Conservation (phyloP, 2,329 filamentous ascomycete genomes). For the Clarireedia hainanense region DNA sequence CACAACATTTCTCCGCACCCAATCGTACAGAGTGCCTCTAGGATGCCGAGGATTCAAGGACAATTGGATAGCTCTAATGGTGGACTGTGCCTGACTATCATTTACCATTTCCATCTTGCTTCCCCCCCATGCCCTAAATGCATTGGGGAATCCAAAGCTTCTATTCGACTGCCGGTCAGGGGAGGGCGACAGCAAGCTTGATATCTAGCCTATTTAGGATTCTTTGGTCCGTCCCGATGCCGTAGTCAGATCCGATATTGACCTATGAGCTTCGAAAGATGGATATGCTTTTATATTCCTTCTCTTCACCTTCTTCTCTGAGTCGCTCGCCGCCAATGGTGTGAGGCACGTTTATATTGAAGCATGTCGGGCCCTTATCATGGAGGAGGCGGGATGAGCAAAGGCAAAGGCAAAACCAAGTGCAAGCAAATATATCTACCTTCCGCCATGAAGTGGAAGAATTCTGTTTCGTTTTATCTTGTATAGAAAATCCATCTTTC, state of each 20-base stretch:
- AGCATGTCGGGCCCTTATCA: conserved; percentile 4
- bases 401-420: neutral
- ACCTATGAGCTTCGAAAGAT: conserved; percentile 2
- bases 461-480: neutral
- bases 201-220: neutral
- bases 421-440: neutral
- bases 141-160: neutral
- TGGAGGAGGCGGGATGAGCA: too few species aligned
- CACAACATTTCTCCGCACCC: neutral
- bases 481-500: neutral
- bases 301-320: conserved; percentile 5
- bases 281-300: neutral
- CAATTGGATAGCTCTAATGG: neutral
- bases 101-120: neutral
- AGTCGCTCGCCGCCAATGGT: neutral
- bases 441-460: neutral
- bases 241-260: conserved; percentile 2
- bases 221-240: neutral
- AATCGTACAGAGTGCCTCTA: neutral
- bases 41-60: neutral
- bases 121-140: neutral
- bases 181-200: neutral
- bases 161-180: conserved; percentile 7
- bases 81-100: conserved; percentile 4
- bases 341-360: conserved; percentile 2